phyloP scores from a whole-genome alignment of 2,329 filamentous ascomycete genomes.

The Dactylonectria estremocensis region DNA sequence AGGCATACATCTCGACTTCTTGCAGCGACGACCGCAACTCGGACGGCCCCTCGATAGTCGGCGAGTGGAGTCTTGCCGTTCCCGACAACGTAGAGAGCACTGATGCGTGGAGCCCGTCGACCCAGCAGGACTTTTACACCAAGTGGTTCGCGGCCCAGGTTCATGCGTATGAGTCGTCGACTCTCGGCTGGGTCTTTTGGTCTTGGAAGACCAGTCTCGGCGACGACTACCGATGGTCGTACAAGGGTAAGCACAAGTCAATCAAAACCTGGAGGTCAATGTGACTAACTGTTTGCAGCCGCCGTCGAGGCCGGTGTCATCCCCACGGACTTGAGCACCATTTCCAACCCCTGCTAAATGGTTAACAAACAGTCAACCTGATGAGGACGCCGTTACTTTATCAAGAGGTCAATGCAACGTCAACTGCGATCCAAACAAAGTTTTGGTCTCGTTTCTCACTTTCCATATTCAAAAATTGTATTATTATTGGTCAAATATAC shows the following conservation, averaged over 20 bases:
- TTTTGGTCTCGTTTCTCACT: neutral
- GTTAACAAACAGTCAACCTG: neutral
- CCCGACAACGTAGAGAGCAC: conserved; percentile 63
- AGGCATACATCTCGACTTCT: conserved; percentile 64
- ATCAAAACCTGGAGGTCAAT: neutral
- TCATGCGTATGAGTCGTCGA: conserved; percentile 40
- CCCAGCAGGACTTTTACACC: conserved; percentile 43
- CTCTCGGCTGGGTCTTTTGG: conserved; percentile 47
- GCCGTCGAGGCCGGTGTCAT: conserved; percentile 43
- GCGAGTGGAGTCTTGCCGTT: conserved; percentile 71
- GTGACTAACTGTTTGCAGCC: conserved; percentile 31
- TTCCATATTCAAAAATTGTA: neutral
- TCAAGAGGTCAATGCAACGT: no score
- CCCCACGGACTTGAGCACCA: conserved; percentile 36
- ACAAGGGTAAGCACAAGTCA: conserved; percentile 36
- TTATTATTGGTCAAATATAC: neutral
- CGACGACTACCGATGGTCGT: conserved; percentile 47
- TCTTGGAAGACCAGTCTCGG: conserved; percentile 45
- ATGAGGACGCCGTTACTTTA: neutral
- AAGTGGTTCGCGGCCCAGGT: conserved; percentile 48
- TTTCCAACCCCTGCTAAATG: conserved; percentile 38
- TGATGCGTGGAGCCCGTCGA: conserved; percentile 47
- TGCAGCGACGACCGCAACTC: conserved; percentile 64
- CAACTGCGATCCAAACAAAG: neutral
- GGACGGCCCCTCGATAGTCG: conserved; percentile 64